Percentiles rank a stretch among this genome's conserved stretches.
Evolutionary conservation across 768 basidiomycete species (phyloP).

Genomic region (Leccinum aurantiacum): DNA sequence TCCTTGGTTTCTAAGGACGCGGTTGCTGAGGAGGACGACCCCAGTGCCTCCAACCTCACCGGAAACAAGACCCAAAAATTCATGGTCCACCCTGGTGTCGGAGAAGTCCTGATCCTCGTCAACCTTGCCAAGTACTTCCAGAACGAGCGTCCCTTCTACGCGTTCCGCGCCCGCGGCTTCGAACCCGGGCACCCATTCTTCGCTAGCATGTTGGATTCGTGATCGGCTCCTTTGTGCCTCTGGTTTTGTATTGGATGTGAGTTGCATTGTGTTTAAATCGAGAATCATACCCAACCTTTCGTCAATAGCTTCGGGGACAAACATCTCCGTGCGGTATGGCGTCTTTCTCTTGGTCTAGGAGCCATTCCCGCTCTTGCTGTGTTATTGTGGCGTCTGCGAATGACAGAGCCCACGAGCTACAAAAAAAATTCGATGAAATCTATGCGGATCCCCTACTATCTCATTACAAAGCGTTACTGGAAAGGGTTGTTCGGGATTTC

Average conservation of each 20-base stretch:
- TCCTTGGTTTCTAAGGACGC: too few species aligned
- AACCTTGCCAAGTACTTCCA: too few species aligned
- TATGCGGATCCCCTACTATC: slow-evolving; percentile 68
- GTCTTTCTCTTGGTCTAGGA: slow-evolving; percentile 82
- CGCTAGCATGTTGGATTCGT: slow-evolving; percentile 87
- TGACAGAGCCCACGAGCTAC: slow-evolving; percentile 77
- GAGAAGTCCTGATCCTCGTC: too few species aligned
- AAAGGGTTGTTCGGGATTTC: slow-evolving; percentile 70
- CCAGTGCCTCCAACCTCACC: too few species aligned
- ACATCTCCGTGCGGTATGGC: slow-evolving; percentile 87
- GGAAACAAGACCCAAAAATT: too few species aligned
- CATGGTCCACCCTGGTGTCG: too few species aligned
- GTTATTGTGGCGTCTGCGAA: slow-evolving; percentile 83
- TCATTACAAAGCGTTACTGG: slow-evolving; percentile 83
- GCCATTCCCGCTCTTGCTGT: slow-evolving; percentile 76
- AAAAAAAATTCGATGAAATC: slow-evolving; percentile 79
- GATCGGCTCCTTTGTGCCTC: slow-evolving; percentile 73
- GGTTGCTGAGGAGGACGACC: too few species aligned
- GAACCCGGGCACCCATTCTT: too few species aligned
- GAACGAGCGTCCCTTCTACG: too few species aligned
- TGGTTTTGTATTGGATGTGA: slow-evolving; percentile 88
- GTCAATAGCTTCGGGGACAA: slow-evolving; percentile 62
- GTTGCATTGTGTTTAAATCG: slow-evolving; percentile 24
- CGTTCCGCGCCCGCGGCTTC: too few species aligned
- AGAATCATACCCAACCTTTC: not conserved